Evolutionary conservation across 441 rosid species (phyloP).

Genomic region (Theobroma grandiflorum): DNA sequence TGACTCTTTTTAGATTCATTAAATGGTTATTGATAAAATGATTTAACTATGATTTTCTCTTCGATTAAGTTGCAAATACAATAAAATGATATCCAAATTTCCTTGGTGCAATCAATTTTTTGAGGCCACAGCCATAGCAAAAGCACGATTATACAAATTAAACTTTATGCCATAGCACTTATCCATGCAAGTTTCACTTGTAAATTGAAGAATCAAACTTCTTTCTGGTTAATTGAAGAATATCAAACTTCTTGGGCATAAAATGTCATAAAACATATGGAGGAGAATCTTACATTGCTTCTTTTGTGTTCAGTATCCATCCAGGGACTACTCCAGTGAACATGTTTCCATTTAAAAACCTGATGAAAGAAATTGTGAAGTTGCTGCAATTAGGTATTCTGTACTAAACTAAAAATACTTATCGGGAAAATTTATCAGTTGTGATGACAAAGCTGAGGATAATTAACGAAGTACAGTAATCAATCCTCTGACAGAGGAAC

Average conservation of each 20-base stretch:
- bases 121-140: background rate
- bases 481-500: background rate
- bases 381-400: background rate
- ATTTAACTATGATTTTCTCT: background rate
- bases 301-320: conserved; percentile 40
- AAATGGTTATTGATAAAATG: background rate
- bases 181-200: background rate
- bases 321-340: conserved; percentile 49
- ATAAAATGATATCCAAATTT: background rate
- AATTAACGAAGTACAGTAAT: background rate
- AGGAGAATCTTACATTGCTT: conserved; percentile 43
- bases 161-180: background rate
- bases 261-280: background rate
- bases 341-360: conserved; percentile 62
- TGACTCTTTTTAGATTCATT: too few species aligned
- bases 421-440: conserved; percentile 1
- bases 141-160: background rate
- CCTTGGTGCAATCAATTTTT: background rate
- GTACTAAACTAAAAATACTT: background rate
- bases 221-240: background rate
- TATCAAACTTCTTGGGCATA: background rate
- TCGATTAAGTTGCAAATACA: background rate
- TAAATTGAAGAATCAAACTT: background rate
- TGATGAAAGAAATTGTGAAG: conserved; percentile 24
- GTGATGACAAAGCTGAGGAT: background rate